Evolutionary conservation across 192 early-diverging fungal genomes (phyloP), one percentile per base, ranked within the genome.

Genomic region (Linnemannia zychae): DNA sequence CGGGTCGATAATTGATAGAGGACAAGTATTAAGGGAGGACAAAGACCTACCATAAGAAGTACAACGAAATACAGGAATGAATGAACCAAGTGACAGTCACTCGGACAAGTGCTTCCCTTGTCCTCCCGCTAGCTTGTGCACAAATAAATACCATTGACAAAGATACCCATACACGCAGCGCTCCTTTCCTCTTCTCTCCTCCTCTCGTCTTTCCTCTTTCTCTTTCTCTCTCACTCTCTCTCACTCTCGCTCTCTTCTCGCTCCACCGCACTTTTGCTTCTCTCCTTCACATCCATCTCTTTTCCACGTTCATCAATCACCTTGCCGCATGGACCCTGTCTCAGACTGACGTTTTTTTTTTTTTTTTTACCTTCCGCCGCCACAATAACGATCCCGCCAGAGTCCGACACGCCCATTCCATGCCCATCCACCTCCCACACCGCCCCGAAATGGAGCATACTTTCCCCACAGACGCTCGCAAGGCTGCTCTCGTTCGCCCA

Each of bases 391-490:
- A 57, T 57, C 53, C 53, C 53, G 40, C 24, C 18, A 22, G 20
- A 38, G 52, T 52, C 73, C 73, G 34, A 38, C 47, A 28, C 20
- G 37, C 16, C 18, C 13, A 15, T 34, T 16, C 24, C 15, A 47
- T 48, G 44, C 68, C 68, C 40, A 46, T 71, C 44, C 46, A 74
- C 24, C 57, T 63, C 22, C 57, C 57, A 9, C 57, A 31, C 28
- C 57, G 57, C 57, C 70, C 70, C 15, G 16, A n/a, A 20, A 71
- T 33, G 46, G 38, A 47, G 38, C 44, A 36, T 7, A 16, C 70
- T 71, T 44, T 31, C 24, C 46, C 24, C 18, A 33, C 44, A 71
- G 13, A 28, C 17, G 22, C n/a, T 31, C 57, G 24, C 57, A 75
- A 34, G 36, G 15, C 52, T 15, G 36, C 18, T 38, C 73, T 48